Evolutionary conservation across 2,329 filamentous ascomycete species (phyloP).

Genomic region (Hymenoscyphus fructigenus): DNA sequence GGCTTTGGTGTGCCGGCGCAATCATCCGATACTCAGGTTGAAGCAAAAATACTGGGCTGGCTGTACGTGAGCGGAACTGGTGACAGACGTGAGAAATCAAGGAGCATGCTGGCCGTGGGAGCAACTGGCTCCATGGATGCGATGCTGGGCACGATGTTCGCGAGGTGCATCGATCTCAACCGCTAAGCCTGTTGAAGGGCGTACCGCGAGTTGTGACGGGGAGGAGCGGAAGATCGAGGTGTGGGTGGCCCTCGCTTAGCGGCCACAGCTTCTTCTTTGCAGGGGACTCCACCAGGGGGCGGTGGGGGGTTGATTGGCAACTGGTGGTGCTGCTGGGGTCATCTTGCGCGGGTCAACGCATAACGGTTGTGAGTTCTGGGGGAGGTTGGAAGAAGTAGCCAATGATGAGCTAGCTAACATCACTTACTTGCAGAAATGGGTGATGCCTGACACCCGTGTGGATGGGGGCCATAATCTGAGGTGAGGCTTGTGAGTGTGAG

Average conservation of each 20-base stretch:
- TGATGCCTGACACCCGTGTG: constrained; percentile 2
- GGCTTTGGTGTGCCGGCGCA: constrained; percentile 29
- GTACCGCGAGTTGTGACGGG: constrained; percentile 25
- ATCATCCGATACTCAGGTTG: constrained; percentile 36
- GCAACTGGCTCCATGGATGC: neutral
- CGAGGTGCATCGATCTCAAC: constrained; percentile 33
- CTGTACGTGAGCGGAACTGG: constrained; percentile 22
- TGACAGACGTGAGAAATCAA: constrained; percentile 2
- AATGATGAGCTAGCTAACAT: constrained; percentile 7
- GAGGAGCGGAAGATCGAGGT: constrained; percentile 33
- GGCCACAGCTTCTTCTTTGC: neutral
- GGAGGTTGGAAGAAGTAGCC: constrained; percentile 16
- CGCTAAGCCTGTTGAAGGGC: constrained; percentile 30
- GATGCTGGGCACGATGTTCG: constrained; percentile 18
- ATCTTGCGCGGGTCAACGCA: constrained; percentile 31
- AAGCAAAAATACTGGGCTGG: constrained; percentile 30
- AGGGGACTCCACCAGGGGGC: constrained; percentile 13
- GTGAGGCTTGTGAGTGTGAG: constrained; percentile 6
- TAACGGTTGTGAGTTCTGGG: constrained; percentile 32
- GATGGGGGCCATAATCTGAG: neutral
- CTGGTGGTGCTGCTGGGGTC: constrained; percentile 24
- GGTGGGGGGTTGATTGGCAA: constrained; percentile 31
- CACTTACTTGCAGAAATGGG: constrained; percentile 2
- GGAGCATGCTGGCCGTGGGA: constrained; percentile 1
- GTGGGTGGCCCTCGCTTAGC: neutral